A percentile compares a stretch with the other conserved stretches of the same genome.
phyloP scores from a whole-genome alignment of 2,329 filamentous ascomycete species.

The Zalaria obscura region DNA sequence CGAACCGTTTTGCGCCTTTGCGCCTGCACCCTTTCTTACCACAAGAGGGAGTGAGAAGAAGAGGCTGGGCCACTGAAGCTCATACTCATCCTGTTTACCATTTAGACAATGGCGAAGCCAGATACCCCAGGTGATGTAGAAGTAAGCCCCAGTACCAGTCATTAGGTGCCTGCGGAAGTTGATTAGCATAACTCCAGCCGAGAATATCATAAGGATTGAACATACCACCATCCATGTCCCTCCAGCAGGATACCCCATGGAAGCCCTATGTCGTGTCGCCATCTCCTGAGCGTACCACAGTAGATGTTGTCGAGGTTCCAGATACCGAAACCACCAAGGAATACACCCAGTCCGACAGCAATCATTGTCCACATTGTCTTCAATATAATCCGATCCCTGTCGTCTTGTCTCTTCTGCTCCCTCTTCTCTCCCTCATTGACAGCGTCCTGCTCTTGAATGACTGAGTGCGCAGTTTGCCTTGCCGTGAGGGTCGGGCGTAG shows the following conservation, averaged over 20 bases:
- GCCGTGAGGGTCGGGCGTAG: slow-evolving; percentile 42
- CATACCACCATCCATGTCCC: slow-evolving; percentile 59
- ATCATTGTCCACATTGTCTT: slow-evolving; percentile 67
- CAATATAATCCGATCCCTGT: slow-evolving; percentile 42
- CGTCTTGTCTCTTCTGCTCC: slow-evolving; percentile 34
- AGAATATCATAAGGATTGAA: slow-evolving; percentile 1
- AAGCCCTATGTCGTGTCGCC: slow-evolving; percentile 54
- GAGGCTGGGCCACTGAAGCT: slow-evolving; percentile 52
- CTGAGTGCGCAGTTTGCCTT: slow-evolving; percentile 23
- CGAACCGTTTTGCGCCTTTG: slow-evolving; percentile 9
- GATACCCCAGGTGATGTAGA: slow-evolving; percentile 71
- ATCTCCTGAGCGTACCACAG: slow-evolving; percentile 49
- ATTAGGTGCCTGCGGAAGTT: slow-evolving; percentile 51
- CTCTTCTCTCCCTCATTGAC: slow-evolving; percentile 14
- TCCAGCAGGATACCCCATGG: slow-evolving; percentile 70
- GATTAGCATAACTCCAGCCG: background rate
- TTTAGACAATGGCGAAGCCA: slow-evolving; percentile 70
- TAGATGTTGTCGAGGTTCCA: slow-evolving; percentile 73
- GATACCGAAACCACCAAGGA: slow-evolving; percentile 59
- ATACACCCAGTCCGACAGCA: slow-evolving; percentile 50
- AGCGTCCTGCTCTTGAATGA: slow-evolving; percentile 9
- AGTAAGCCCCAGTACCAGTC: slow-evolving; percentile 71
- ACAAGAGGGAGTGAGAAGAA: slow-evolving; percentile 42
- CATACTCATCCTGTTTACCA: slow-evolving; percentile 55
- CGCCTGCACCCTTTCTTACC: slow-evolving; percentile 16